Base-by-base conservation (phyloP, 2,329 filamentous ascomycete genomes). In the Penicillium brasilianum region DNA sequence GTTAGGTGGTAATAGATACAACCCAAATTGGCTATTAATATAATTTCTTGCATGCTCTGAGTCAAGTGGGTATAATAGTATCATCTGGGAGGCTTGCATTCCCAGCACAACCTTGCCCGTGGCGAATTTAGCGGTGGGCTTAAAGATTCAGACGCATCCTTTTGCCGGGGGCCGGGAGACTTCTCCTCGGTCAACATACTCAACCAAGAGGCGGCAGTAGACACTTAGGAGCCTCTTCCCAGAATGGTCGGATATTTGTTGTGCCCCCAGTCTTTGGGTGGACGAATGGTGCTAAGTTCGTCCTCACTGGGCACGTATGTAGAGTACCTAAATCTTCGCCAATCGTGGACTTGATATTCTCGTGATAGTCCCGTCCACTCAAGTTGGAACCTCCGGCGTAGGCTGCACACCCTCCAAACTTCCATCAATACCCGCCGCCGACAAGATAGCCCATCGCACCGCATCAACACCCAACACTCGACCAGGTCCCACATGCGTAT, bases 381-480 rank as follows among this genome's bases (percentile, higher is more conserved):
- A 54, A 30, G 20, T 32, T 9, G 22, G 30, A 10, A 2, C 25
- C 14, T 30, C 51, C 14, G 37, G 44, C 2, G 25, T 41, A 43
- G 51, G 37, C 51, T 41, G 25, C 13, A 41, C 66, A 22, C 61
- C 64, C 54, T 73, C 69, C 34, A 78, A 69, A 55, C 68, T 75
- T 32, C 71, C 72, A 61, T 87, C 84, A 68, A 88, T 74, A 1
- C 85, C 86, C 58, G 84, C 84, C 43, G 88, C 88, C 64, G 82
- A 81, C 62, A 91, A 70, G 55, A 90, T 84, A 2, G 88, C 85
- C 83, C 85, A 89, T 56, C 88, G 77, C 10, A 91, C 73, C 60
- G 85, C 82, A 73, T 86, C 83, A 46, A 91, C 79, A 0, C 89
- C 89, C 54, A 89, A 68, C 60, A 79, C 81, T 58, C 78, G 78